Conservation (phyloP, 768 basidiomycete species). For the Boletus subcaerulescens region DNA sequence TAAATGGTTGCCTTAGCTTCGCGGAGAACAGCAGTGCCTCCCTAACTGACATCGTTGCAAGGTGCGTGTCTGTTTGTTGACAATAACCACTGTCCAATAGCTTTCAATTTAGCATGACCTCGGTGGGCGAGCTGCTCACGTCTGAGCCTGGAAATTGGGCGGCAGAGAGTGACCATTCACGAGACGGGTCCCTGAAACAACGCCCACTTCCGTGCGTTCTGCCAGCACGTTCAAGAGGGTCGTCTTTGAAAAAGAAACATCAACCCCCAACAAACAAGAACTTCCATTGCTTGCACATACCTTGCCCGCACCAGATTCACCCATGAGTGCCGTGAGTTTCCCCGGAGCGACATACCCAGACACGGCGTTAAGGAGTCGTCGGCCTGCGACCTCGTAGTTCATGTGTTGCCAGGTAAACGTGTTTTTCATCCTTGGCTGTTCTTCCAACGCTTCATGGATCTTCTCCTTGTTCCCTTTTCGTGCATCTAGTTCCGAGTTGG, state of each 20-base stretch:
- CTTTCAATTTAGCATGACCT: neutral
- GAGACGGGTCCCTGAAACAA: constrained; percentile 41
- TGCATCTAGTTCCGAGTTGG: constrained; percentile 6
- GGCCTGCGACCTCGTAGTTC: constrained; percentile 61
- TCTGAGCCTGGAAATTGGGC: constrained; percentile 54
- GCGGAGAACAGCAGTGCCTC: constrained; percentile 82
- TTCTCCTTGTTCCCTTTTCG: constrained; percentile 15
- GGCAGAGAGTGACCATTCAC: constrained; percentile 46
- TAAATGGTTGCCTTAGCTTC: constrained; percentile 67
- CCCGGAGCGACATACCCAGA: constrained; percentile 82
- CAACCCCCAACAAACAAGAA: neutral
- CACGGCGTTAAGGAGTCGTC: constrained; percentile 63
- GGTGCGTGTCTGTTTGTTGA: constrained; percentile 83
- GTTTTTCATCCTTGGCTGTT: constrained; percentile 38
- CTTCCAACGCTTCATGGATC: constrained; percentile 34
- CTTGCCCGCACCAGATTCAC: constrained; percentile 51
- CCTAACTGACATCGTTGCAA: constrained; percentile 69
- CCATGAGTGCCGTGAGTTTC: constrained; percentile 77
- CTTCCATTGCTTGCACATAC: constrained; percentile 12
- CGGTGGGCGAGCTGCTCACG: constrained; percentile 26
- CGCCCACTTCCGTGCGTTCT: constrained; percentile 35
- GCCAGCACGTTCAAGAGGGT: constrained; percentile 50
- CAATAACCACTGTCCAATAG: constrained; percentile 63
- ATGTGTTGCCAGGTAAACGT: constrained; percentile 81
- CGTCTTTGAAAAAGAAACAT: constrained; percentile 30